Base-by-base conservation (phyloP, 2,329 filamentous ascomycete genomes). In the Penicillium digitatum region DNA sequence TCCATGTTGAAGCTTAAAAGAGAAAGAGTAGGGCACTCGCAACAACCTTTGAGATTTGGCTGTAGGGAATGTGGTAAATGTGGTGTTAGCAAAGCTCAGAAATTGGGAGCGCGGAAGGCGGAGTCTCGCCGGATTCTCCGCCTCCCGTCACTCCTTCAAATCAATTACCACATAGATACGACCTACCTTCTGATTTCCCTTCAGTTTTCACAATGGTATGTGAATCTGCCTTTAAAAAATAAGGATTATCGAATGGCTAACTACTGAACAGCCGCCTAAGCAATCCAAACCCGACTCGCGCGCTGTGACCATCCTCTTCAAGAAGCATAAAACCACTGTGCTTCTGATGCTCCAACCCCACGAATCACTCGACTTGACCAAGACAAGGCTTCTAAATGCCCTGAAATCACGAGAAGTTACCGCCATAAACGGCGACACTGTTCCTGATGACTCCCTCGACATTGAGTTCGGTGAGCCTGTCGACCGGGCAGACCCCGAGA, bases 261-360 rank as follows among this genome's bases (percentile, higher is more conserved):
- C 32, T 9, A 51, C n/a, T 14, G 24, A 37, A 18, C 32, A 65
- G 61, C 55, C 53, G 24, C 64, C 56, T 12, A 56, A 54, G 29
- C 48, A 59, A 54, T 40, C 59, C 22, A 66, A 66, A 24, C 46
- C 63, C 27, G 65, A 69, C 45, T 79, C 83, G 42, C 74, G 79
- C n/a, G 76, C 81, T 62, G 78, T 83, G 64, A 89, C 87, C 10
- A 75, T 92, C 52, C 81, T 86, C 56, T 85, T 92, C 75, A 90
- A 90, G 72, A 81, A 88, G 69, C 85, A 87, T 67, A 83, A 84
- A 55, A 82, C 85, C 64, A 91, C 87, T 4, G 78, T 90, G 60
- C 83, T 88, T 64, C 78, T 91, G 55, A 85, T 88, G 58, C 79
- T 87, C 43, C 80, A 84, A 37, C 75, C 84, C 5, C 74, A 80